Evolutionary conservation across 495 filamentous ascomycete genomes (phyloP).

Genomic region (Sporormia fimetaria): DNA sequence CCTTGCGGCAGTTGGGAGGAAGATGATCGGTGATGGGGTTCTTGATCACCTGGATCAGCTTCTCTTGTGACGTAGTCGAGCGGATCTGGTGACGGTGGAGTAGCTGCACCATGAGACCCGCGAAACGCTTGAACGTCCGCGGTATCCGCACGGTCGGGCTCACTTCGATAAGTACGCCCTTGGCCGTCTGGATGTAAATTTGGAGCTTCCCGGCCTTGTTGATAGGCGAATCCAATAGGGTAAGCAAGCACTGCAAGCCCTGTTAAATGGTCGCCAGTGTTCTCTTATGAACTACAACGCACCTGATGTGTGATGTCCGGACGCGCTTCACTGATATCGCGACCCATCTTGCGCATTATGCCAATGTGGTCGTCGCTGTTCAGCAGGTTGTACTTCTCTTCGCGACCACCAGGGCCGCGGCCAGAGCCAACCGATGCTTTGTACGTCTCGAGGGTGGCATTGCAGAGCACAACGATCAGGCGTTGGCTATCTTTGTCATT

Average conservation of each 20-base stretch:
- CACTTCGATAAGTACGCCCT: conserved; percentile 93
- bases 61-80: conserved; percentile 90
- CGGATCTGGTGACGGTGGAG: conserved; percentile 92
- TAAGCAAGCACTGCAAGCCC: conserved; percentile 73
- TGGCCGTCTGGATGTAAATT: conserved; percentile 96
- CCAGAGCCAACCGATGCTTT: conserved; percentile 63
- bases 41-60: conserved; percentile 91
- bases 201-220: conserved; percentile 97
- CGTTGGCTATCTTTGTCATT: conserved; percentile 82
- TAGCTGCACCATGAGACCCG: conserved; percentile 97
- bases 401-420: conserved; percentile 45
- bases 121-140: conserved; percentile 96
- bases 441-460: conserved; percentile 95
- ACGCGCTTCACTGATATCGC: conserved; percentile 93
- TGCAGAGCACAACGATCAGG: conserved; percentile 89
- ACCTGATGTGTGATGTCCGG: conserved; percentile 99
- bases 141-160: conserved; percentile 94
- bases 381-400: conserved; percentile 90
- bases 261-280: conserved; percentile 25
- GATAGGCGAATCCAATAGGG: conserved; percentile 91
- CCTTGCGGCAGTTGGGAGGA: conserved; percentile 92
- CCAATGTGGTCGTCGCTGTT: conserved; percentile 99
- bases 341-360: conserved; percentile 97
- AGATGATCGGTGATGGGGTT: conserved; percentile 96
- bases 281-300: conserved; percentile 24